Evolutionary conservation across 2,329 filamentous ascomycete species (phyloP), one percentile per base, ranked within the genome.

Genomic region (Paecilomyces variotii): DNA sequence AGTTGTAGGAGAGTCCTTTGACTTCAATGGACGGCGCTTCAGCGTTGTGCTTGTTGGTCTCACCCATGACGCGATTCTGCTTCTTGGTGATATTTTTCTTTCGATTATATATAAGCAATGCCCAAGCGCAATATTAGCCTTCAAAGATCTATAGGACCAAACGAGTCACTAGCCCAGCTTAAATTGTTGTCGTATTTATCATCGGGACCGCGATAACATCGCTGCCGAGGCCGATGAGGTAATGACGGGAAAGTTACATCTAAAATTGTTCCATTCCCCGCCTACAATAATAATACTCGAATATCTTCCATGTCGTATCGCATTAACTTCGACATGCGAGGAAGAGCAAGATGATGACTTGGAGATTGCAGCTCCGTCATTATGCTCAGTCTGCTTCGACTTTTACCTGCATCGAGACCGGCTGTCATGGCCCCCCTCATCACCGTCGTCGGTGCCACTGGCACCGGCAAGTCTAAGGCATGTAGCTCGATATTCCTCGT

Each of bases 401-500:
- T 70, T 50, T 59, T 61, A 53, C 53, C 60, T 30, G 56, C 59
- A 45, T 61, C 62, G 63, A 66, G 57, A 55, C 60, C 58, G 57
- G 56, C 62, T 55, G 66, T 61, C 49, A 74, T 73, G 69, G 66
- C 74, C 58, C 89, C 91, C 26, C 77, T 97, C 62, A 81, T 97
- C 67, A 86, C 90, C 54, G 83, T 97, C 61, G 81, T 97, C 54
- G 93, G 93, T 65, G 89, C 92, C 54, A 97, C 93, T 9, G 93
- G 92, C 59, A 97, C 92, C 1, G 93, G 93, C 62, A 96, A 96
- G 76, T 96, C 91, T 45, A 88, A 95, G 79, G 91, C 95, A 80
- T 69, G 78, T 62, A 34, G 24, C 53, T 58, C 30, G 10, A n/a
- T 19, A 52, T 56, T 54, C 4, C 28, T 60, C n/a, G 11, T 45